Evolutionary conservation across 106 monocot genomes (phyloP), one percentile per base, ranked within the genome.

Genomic region (Narthecium ossifragum): DNA sequence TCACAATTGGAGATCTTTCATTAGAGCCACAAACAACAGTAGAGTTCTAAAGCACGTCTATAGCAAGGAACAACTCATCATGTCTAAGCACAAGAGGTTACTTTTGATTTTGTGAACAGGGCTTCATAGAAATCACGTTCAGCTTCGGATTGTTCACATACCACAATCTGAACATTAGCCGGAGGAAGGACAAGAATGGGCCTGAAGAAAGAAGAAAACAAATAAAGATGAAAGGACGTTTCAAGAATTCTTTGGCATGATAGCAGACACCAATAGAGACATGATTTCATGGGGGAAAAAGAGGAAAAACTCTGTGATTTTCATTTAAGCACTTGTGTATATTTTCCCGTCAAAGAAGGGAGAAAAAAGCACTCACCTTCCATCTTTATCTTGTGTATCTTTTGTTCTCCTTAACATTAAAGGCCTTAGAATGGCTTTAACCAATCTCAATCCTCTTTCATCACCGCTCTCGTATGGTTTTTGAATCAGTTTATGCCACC

Each of bases 401-500:
- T 87, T 92, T 8, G 87, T 92, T 75, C 92, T 83, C 55, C 92
- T 62, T 18, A 92, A 84, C 92, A 87, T 87, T 43, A 92, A 51
- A n/a, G 87, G 78, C 67, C 80, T 75, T 33, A 92, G 79, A 31
- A 92, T 87, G 25, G 80, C 80, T 55, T 81, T 92, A 46, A 92
- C 78, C 26, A 92, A 67, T 45, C 65, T 87, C 37, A 87, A 60
- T 0, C 83, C 92, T 65, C 78, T 80, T 65, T 80, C 92, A 55
- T 92, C 87, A 26, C 92, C 87, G 56, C 77, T 75, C 57, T 92
- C 87, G 67, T 92, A 92, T 38, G 92, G 92, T 38, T 33, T 83
- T 53, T 87, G 87, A 55, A 92, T 84, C 67, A 92, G 53, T 55
- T 92, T 92, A 37, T 80, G 64, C 92, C 92, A 92, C 92, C 92